Evolutionary conservation across 768 basidiomycete genomes (phyloP).

Genomic region (Lentinula sp.): DNA sequence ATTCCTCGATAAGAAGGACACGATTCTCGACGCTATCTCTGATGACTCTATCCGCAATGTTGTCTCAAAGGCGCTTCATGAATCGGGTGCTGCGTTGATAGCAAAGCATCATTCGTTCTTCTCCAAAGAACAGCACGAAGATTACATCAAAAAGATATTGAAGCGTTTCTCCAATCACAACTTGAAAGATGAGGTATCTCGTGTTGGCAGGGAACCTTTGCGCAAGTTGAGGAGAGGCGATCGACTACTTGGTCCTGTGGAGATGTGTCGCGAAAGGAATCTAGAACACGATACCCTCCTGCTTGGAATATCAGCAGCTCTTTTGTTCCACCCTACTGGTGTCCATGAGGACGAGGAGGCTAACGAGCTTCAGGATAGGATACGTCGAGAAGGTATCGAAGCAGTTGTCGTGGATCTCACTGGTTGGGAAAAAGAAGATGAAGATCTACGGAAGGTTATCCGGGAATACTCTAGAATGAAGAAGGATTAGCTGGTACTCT

Average conservation of each 20-base stretch:
- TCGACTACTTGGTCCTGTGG: slow-evolving; percentile 28
- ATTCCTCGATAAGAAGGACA: slow-evolving; percentile 20
- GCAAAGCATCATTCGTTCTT: slow-evolving; percentile 15
- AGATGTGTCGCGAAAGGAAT: slow-evolving; percentile 25
- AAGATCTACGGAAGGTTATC: slow-evolving; percentile 1
- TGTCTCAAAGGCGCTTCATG: slow-evolving; percentile 26
- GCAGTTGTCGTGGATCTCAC: slow-evolving; percentile 3
- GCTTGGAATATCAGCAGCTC: slow-evolving; percentile 18
- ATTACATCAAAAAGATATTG: slow-evolving; percentile 27
- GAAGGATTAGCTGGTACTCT: not conserved
- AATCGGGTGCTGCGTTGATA: slow-evolving; percentile 30
- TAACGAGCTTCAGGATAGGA: not conserved
- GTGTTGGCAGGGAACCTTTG: slow-evolving; percentile 32
- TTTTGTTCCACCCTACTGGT: not conserved
- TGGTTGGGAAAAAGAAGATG: not conserved
- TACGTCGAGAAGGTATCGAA: slow-evolving; percentile 4
- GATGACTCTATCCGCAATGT: slow-evolving; percentile 21
- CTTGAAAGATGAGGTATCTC: slow-evolving; percentile 27
- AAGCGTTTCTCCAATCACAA: slow-evolving; percentile 27
- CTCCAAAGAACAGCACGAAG: slow-evolving; percentile 11
- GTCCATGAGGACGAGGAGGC: slow-evolving; percentile 6
- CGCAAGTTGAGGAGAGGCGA: slow-evolving; percentile 29
- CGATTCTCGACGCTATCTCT: slow-evolving; percentile 24
- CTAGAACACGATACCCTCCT: slow-evolving; percentile 24
- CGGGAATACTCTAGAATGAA: slow-evolving; percentile 7